These are phyloP conservation scores for Neoarthrinium moseri DNA, from an alignment of 2,329 filamentous ascomycete species.

Conservation along the genomic window DNA sequence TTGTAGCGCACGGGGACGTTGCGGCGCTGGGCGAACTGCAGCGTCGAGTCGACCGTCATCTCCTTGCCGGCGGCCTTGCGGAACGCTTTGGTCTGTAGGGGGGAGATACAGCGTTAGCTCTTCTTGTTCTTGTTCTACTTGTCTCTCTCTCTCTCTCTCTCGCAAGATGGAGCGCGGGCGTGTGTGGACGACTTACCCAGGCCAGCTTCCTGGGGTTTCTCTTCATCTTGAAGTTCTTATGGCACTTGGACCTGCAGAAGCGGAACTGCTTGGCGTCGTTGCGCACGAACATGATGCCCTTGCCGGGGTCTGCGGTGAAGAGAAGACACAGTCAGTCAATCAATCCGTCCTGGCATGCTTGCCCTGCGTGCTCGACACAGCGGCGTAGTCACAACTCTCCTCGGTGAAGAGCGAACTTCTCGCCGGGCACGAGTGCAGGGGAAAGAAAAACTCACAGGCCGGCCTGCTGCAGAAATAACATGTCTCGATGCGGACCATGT, in stretches of 20 bases:
- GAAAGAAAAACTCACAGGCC: slow-evolving; percentile 42
- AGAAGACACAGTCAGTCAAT: neutral
- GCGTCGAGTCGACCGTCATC: slow-evolving; percentile 90
- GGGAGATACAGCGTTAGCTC: too few species aligned
- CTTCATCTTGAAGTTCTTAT: slow-evolving; percentile 65
- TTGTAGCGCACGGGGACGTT: slow-evolving; percentile 96
- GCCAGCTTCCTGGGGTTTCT: slow-evolving; percentile 94
- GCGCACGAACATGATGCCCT: slow-evolving; percentile 18
- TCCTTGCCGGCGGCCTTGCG: slow-evolving; percentile 80
- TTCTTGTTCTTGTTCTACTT: too few species aligned
- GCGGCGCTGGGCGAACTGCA: slow-evolving; percentile 81
- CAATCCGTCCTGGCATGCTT: too few species aligned
- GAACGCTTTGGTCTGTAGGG: slow-evolving; percentile 95
- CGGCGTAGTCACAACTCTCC: too few species aligned
- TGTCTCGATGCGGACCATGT: slow-evolving; percentile 53
- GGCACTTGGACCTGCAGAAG: slow-evolving; percentile 49
- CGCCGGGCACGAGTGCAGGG: too few species aligned
- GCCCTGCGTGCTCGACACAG: too few species aligned
- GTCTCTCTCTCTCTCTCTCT: too few species aligned
- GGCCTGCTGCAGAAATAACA: slow-evolving; percentile 72
- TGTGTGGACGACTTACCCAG: too few species aligned
- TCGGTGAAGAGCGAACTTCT: too few species aligned
- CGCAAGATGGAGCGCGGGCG: too few species aligned
- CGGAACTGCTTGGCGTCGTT: slow-evolving; percentile 40
- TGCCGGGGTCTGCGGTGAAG: too few species aligned